phyloP scores from a whole-genome alignment of 202 grass and related monocot genomes.

The Schoenoplectus triqueter region DNA sequence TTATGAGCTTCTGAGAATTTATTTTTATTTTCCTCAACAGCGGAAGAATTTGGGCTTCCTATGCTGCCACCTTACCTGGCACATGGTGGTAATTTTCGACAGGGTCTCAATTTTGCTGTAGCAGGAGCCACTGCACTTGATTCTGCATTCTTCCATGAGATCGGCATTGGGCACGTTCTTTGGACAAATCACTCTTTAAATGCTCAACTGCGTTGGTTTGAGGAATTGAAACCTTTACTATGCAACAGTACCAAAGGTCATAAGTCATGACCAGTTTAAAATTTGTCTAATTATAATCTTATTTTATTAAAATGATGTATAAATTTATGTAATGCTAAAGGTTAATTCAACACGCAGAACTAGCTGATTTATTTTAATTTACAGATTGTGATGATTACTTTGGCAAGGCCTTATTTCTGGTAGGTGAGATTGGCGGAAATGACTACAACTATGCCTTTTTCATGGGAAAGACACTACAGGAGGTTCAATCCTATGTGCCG shows the following conservation, averaged over 20 bases:
- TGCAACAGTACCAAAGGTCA: constrained; percentile 64
- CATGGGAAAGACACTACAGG: constrained; percentile 64
- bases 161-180: constrained; percentile 54
- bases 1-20: background rate
- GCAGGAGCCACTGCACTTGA: constrained; percentile 80
- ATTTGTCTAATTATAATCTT: constrained; percentile 23
- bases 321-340: background rate
- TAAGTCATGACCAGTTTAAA: background rate
- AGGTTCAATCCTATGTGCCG: constrained; percentile 71
- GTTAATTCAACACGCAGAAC: background rate
- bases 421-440: constrained; percentile 90
- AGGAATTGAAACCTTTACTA: constrained; percentile 69
- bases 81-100: constrained; percentile 47
- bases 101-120: constrained; percentile 83
- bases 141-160: constrained; percentile 66
- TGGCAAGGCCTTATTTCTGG: constrained; percentile 67
- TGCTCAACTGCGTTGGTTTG: constrained; percentile 76
- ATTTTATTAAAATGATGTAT: background rate
- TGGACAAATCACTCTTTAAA: constrained; percentile 75
- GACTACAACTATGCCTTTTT: constrained; percentile 88
- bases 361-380: constrained; percentile 5
- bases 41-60: constrained; percentile 71
- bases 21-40: constrained; percentile 32
- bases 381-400: constrained; percentile 75
- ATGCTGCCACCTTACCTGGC: constrained; percentile 67